These are phyloP conservation scores for Calvatia gigantea DNA, from an alignment of 768 basidiomycete genomes.

Conservation along the genomic window DNA sequence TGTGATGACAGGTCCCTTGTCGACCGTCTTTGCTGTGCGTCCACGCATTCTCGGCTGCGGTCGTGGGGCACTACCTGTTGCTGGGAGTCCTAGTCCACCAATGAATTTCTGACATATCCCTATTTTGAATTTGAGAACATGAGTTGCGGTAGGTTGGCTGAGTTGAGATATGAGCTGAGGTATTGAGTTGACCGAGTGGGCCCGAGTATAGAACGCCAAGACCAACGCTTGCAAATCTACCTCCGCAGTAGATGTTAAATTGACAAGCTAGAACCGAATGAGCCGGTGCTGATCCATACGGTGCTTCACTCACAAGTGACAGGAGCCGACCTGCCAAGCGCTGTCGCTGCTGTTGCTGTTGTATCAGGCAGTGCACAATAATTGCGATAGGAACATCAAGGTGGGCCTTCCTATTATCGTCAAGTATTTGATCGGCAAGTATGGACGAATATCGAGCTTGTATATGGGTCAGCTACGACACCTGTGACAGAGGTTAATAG, in stretches of 20 bases:
- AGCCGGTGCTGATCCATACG: background rate
- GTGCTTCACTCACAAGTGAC: constrained; percentile 13
- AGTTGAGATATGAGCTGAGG: constrained; percentile 8
- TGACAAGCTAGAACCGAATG: constrained; percentile 30
- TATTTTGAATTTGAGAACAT: constrained; percentile 37
- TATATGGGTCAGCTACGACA: background rate
- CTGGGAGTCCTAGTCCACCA: constrained; percentile 3
- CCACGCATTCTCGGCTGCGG: constrained; percentile 10
- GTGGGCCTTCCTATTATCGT: constrained; percentile 11
- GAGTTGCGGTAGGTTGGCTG: constrained; percentile 9
- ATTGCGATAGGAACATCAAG: constrained; percentile 15
- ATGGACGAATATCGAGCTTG: constrained; percentile 36
- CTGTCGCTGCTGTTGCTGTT: constrained; percentile 25
- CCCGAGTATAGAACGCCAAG: constrained; percentile 30
- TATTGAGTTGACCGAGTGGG: constrained; percentile 12
- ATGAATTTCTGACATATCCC: constrained; percentile 36
- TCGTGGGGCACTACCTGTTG: background rate
- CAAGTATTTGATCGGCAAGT: constrained; percentile 17
- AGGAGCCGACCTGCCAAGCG: constrained; percentile 27
- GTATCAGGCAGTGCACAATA: constrained; percentile 28
- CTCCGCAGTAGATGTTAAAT: constrained; percentile 32
- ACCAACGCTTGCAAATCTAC: constrained; percentile 35
- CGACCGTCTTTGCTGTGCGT: background rate
- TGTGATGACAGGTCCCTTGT: background rate
- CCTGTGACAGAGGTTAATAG: constrained; percentile 8